Percentiles rank a stretch among this genome's conserved stretches.
Evolutionary conservation across 116 monocot genomes (phyloP).

Genomic region (Phalaenopsis hybrid): DNA sequence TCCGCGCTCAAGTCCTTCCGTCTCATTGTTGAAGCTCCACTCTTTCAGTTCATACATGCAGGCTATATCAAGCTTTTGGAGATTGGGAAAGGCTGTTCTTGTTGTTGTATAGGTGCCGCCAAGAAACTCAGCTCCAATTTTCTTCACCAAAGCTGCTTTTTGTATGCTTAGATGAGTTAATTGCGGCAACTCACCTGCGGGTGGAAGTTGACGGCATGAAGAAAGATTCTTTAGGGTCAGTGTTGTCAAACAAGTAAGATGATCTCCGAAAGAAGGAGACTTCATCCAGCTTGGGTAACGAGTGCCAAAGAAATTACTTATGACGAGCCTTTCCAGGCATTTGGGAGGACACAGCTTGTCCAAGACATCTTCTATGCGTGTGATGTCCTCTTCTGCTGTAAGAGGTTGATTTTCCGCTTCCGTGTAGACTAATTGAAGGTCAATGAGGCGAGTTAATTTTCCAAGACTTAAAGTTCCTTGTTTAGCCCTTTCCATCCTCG

Average conservation of each 20-base stretch:
- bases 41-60: neutral
- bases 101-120: neutral
- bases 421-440: too few relatives aligned
- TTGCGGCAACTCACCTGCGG: neutral
- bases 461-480: neutral
- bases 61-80: neutral
- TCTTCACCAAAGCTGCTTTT: neutral
- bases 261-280: too few relatives aligned
- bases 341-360: too few relatives aligned
- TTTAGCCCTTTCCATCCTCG: conserved; percentile 6
- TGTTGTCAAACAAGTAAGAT: too few relatives aligned
- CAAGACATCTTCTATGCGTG: too few relatives aligned
- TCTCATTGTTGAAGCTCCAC: neutral
- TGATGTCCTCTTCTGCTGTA: too few relatives aligned
- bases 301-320: too few relatives aligned
- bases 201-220: neutral
- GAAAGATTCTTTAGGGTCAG: neutral
- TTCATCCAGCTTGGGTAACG: too few relatives aligned
- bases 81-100: neutral
- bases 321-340: too few relatives aligned
- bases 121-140: conserved; percentile 10
- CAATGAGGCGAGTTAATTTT: too few relatives aligned
- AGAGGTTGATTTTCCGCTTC: neutral
- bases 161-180: neutral
- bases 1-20: neutral